A percentile compares a stretch with the other conserved stretches of the same genome.
phyloP scores from a whole-genome alignment of 345 rosid species.

The Lepidium didymum region DNA sequence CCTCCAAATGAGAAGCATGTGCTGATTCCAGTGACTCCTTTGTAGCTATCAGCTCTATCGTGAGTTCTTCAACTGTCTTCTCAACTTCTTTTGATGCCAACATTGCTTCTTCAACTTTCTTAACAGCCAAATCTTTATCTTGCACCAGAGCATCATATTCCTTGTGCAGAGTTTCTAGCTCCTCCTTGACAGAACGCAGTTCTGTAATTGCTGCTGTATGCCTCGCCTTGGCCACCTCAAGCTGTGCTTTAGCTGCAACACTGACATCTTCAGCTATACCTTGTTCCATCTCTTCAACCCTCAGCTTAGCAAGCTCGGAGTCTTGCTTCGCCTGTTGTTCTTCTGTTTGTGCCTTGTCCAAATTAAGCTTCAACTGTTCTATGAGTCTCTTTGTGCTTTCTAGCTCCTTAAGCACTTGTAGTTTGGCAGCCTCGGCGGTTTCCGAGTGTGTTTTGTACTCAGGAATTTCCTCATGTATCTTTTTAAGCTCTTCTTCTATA shows the following conservation, averaged over 20 bases:
- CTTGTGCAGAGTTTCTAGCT: slow-evolving; percentile 46
- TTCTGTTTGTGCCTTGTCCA: slow-evolving; percentile 86
- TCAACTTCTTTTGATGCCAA: slow-evolving; percentile 70
- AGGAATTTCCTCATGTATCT: slow-evolving; percentile 65
- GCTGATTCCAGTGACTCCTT: slow-evolving; percentile 83
- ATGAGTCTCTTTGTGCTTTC: slow-evolving; percentile 69
- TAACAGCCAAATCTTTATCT: slow-evolving; percentile 51
- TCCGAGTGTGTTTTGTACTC: slow-evolving; percentile 49
- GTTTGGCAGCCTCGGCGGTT: slow-evolving; percentile 54
- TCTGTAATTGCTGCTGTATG: slow-evolving; percentile 65
- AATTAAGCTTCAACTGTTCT: slow-evolving; percentile 72
- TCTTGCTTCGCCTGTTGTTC: slow-evolving; percentile 93
- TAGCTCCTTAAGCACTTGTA: slow-evolving; percentile 56
- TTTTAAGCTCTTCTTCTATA: slow-evolving; percentile 74
- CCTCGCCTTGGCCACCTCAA: slow-evolving; percentile 85
- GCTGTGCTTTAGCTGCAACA: slow-evolving; percentile 90
- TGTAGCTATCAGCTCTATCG: slow-evolving; percentile 73
- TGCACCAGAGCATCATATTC: slow-evolving; percentile 53
- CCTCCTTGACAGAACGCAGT: slow-evolving; percentile 54
- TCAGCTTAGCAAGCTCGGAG: slow-evolving; percentile 75
- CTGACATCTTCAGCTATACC: slow-evolving; percentile 87
- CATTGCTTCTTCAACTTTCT: slow-evolving; percentile 64
- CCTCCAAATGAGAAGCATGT: slow-evolving; percentile 90
- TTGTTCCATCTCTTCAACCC: slow-evolving; percentile 88
- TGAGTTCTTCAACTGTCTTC: slow-evolving; percentile 76